A percentile compares a stretch with the other conserved stretches of the same genome.
Evolutionary conservation across 1,284 basidiomycete genomes (phyloP).

Genomic region (Crucibulum parvulum): DNA sequence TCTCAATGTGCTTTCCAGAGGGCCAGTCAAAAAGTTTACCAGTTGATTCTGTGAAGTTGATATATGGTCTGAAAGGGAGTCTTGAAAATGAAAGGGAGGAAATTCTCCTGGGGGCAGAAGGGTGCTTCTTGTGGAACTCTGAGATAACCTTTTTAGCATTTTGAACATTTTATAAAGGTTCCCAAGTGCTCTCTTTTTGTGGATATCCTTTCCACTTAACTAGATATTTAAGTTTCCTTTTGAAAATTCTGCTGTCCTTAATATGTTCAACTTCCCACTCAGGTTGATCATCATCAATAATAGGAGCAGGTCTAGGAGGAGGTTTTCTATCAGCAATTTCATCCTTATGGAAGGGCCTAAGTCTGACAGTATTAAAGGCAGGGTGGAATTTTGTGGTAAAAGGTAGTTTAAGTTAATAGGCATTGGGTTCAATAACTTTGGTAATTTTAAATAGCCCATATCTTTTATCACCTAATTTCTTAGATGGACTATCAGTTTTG

Average conservation of each 20-base stretch:
- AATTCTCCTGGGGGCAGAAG: not conserved
- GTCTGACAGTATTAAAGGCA: conserved; percentile 3
- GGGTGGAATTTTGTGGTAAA: conserved; percentile 6
- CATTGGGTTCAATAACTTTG: conserved; percentile 10
- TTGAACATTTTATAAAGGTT: conserved; percentile 3
- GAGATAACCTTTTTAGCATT: not conserved
- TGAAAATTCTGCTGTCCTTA: conserved; percentile 13
- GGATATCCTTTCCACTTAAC: conserved; percentile 19
- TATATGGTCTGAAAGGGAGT: not conserved
- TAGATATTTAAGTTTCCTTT: conserved; percentile 16
- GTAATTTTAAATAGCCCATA: conserved; percentile 32
- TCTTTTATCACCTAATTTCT: conserved; percentile 29
- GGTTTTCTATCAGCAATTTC: not conserved
- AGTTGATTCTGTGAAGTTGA: no score
- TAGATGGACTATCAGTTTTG: conserved; percentile 17
- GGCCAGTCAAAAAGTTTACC: no score
- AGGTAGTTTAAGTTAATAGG: conserved; percentile 26
- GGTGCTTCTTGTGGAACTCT: conserved; percentile 1
- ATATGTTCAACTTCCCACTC: conserved; percentile 26
- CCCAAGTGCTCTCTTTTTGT: conserved; percentile 15
- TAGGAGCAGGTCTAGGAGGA: conserved; percentile 11
- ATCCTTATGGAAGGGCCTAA: conserved; percentile 2
- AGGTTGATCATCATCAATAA: conserved; percentile 10
- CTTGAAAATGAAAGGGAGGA: not conserved
- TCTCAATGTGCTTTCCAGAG: not conserved